phyloP scores from a whole-genome alignment of 352 stramenopile genomes.

The Phytopythium helicoides region DNA sequence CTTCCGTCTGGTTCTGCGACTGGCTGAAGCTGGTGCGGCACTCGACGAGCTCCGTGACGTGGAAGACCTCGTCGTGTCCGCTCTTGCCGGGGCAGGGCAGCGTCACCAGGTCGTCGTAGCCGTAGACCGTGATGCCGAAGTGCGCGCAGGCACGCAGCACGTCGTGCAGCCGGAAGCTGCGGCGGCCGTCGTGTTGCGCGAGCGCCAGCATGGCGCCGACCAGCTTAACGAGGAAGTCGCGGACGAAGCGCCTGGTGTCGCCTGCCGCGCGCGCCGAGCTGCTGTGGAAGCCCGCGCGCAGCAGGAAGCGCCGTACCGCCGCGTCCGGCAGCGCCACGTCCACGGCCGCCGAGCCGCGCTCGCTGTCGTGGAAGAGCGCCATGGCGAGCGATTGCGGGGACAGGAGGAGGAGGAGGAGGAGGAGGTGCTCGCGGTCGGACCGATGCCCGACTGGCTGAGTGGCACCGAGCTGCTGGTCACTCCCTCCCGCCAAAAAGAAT shows the following conservation, averaged over 20 bases:
- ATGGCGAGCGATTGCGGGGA: slow-evolving; percentile 1
- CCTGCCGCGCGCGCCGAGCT: slow-evolving; percentile 34
- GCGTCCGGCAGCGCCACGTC: slow-evolving; percentile 40
- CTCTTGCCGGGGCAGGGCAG: slow-evolving; percentile 18
- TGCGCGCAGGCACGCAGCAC: slow-evolving; percentile 61
- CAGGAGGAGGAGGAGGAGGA: no score
- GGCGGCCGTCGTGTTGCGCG: slow-evolving; percentile 40
- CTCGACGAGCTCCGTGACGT: slow-evolving; percentile 79
- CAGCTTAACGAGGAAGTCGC: slow-evolving; percentile 58
- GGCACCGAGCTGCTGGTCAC: background rate
- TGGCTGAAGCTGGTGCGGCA: slow-evolving; percentile 28
- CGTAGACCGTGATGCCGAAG: slow-evolving; percentile 73
- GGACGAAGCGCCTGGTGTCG: slow-evolving; percentile 41
- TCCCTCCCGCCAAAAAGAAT: background rate
- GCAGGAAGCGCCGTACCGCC: slow-evolving; percentile 61
- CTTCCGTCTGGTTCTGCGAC: slow-evolving; percentile 31
- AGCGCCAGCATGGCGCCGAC: slow-evolving; percentile 44
- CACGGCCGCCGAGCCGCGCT: slow-evolving; percentile 4
- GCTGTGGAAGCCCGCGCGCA: slow-evolving; percentile 62
- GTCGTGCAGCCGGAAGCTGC: slow-evolving; percentile 54
- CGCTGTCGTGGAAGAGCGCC: slow-evolving; percentile 2
- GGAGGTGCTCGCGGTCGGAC: slow-evolving; percentile 3
- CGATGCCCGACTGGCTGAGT: slow-evolving; percentile 30
- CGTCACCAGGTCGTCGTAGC: slow-evolving; percentile 75
- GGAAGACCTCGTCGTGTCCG: slow-evolving; percentile 24